Evolutionary conservation across 2,329 filamentous ascomycete genomes (phyloP).

Genomic region (Aspergillus sclerotialis): DNA sequence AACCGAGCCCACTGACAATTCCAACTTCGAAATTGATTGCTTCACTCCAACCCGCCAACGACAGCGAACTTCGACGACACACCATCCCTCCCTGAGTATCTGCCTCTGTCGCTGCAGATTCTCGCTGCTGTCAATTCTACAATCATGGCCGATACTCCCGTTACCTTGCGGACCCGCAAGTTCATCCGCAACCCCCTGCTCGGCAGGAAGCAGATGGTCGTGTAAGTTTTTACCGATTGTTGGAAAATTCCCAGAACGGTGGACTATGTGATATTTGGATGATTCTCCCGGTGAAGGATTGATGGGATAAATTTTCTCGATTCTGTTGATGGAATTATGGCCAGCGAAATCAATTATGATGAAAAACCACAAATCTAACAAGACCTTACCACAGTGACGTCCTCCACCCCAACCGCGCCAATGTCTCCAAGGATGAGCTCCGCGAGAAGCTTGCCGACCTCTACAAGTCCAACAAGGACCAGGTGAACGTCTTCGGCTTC

Average conservation of each 20-base stretch:
- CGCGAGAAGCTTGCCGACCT: constrained; percentile 86
- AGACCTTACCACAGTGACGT: constrained; percentile 67
- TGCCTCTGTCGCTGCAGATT: constrained; percentile 20
- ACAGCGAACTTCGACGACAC: constrained; percentile 23
- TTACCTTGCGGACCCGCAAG: constrained; percentile 95
- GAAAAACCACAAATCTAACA: constrained; percentile 3
- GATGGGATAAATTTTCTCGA: not conserved
- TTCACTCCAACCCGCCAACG: constrained; percentile 19
- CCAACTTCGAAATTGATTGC: constrained; percentile 19
- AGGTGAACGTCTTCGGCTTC: constrained; percentile 97
- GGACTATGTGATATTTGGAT: constrained; percentile 5
- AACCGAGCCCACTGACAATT: constrained; percentile 36
- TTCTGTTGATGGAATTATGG: not conserved
- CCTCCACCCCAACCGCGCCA: constrained; percentile 96
- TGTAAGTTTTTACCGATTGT: constrained; percentile 59
- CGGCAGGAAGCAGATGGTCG: constrained; percentile 98
- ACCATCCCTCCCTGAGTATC: constrained; percentile 19
- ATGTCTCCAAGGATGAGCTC: constrained; percentile 99
- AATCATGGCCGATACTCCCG: constrained; percentile 78
- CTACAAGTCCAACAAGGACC: constrained; percentile 98
- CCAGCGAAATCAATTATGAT: not conserved
- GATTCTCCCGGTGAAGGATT: too few relatives aligned
- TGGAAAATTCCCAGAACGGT: constrained; percentile 3
- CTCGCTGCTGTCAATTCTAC: constrained; percentile 38
- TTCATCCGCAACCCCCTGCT: constrained; percentile 99